phyloP scores from a whole-genome alignment of 2,329 filamentous ascomycete species.

The Ophiosphaerella narmari region DNA sequence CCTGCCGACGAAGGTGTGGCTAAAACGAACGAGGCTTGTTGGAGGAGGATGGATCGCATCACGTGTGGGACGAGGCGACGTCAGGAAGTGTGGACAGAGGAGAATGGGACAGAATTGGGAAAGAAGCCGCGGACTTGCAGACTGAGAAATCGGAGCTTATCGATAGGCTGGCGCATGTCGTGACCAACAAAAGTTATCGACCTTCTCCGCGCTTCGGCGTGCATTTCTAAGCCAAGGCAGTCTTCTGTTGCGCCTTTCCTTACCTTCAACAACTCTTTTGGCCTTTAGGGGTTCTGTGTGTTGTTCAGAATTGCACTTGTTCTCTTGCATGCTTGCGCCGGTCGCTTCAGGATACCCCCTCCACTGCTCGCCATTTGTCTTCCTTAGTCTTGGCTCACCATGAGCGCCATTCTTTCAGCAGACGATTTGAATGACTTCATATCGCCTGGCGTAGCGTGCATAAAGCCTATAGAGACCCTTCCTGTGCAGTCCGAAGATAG shows the following conservation, averaged over 20 bases:
- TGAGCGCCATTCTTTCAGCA: conserved; percentile 96
- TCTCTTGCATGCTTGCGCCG: conserved; percentile 5
- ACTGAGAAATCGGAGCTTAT: conserved; percentile 33
- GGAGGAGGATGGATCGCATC: not conserved
- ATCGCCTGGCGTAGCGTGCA: conserved; percentile 94
- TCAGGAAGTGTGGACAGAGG: not conserved
- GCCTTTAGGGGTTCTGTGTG: conserved; percentile 1
- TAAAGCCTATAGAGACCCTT: conserved; percentile 94
- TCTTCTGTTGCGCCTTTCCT: conserved; percentile 5
- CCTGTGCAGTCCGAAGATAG: conserved; percentile 60
- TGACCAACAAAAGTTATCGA: conserved; percentile 22
- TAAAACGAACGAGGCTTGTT: not conserved
- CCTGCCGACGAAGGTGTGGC: not conserved
- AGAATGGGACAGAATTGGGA: conserved; percentile 22
- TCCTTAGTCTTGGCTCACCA: conserved; percentile 48
- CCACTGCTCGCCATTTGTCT: conserved; percentile 17
- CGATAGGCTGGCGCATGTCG: conserved; percentile 33
- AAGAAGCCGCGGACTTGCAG: conserved; percentile 25
- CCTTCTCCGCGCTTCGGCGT: conserved; percentile 28
- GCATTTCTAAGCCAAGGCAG: conserved; percentile 11
- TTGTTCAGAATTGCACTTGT: not conserved
- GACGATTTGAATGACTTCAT: conserved; percentile 99
- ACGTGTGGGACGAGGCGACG: not conserved
- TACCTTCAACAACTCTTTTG: not conserved
- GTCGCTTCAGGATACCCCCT: conserved; percentile 10